phyloP scores from a whole-genome alignment of 2,329 filamentous ascomycete genomes.

The Trichoderma hamatum region DNA sequence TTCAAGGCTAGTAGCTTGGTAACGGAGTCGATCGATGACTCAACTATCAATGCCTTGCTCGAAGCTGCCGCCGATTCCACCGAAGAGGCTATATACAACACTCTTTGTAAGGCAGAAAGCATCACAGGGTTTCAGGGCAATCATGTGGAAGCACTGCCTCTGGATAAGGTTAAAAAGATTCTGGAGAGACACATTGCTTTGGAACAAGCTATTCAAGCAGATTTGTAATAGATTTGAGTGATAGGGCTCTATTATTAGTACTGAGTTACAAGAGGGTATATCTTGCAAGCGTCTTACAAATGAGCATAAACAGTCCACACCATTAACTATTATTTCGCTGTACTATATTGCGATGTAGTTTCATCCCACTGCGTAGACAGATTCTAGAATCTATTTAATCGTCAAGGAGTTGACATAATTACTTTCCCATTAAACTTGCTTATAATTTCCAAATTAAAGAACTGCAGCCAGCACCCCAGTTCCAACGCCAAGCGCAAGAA shows the following conservation, averaged over 20 bases:
- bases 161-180: slow-evolving; percentile 50
- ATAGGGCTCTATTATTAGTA: neutral
- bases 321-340: neutral
- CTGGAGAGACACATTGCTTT: slow-evolving; percentile 40
- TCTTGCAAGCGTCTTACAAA: no score
- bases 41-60: slow-evolving; percentile 63
- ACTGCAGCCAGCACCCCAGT: slow-evolving; percentile 21
- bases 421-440: neutral
- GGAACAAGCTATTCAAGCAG: neutral
- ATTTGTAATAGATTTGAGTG: neutral
- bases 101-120: slow-evolving; percentile 62
- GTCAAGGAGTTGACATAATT: neutral
- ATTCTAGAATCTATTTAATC: neutral
- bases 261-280: neutral
- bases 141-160: slow-evolving; percentile 53
- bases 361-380: neutral
- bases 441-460: neutral
- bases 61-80: slow-evolving; percentile 64
- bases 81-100: slow-evolving; percentile 69
- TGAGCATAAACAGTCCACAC: no score
- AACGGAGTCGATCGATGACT: slow-evolving; percentile 52
- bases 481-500: slow-evolving; percentile 9
- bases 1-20: slow-evolving; percentile 42
- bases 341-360: neutral
- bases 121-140: slow-evolving; percentile 57